A percentile compares a stretch with the other conserved stretches of the same genome.
Evolutionary conservation across 345 rosid species (phyloP).

Genomic region (Turritis glabra): DNA sequence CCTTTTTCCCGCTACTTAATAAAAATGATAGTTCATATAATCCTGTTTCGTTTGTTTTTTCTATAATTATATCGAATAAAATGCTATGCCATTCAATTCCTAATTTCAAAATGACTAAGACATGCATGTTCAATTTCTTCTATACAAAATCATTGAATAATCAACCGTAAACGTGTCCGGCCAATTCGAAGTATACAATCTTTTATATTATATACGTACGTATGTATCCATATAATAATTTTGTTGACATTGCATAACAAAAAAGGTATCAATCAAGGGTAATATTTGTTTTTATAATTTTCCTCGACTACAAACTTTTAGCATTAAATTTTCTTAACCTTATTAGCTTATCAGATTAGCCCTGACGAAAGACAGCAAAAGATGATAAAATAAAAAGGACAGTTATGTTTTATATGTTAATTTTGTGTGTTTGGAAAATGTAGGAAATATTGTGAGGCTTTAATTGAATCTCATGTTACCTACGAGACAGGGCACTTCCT

Average conservation of each 20-base stretch:
- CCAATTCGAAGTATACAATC: constrained; percentile 7
- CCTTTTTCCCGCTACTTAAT: not conserved
- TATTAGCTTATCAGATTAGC: constrained; percentile 41
- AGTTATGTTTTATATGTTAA: constrained; percentile 25
- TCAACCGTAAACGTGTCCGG: constrained; percentile 26
- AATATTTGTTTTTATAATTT: not conserved
- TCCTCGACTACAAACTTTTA: constrained; percentile 24
- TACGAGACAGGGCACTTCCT: constrained; percentile 25
- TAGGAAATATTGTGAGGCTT: constrained; percentile 36
- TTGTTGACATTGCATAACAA: constrained; percentile 24
- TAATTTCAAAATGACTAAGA: constrained; percentile 11
- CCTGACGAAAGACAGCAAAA: constrained; percentile 34
- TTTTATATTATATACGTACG: not conserved
- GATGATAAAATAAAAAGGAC: constrained; percentile 37
- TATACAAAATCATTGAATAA: constrained; percentile 17
- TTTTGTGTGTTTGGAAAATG: constrained; percentile 9
- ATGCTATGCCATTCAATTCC: not conserved
- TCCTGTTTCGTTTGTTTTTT: not conserved
- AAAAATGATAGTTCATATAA: not conserved
- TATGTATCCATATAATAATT: constrained; percentile 7
- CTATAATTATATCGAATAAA: not conserved
- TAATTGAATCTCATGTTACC: constrained; percentile 34
- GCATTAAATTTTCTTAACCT: constrained; percentile 31
- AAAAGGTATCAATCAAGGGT: constrained; percentile 9
- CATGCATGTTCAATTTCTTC: constrained; percentile 33